These are phyloP conservation scores for Colletotrichum sp. DNA, from an alignment of 2,329 filamentous ascomycete species.

Conservation along the genomic window DNA sequence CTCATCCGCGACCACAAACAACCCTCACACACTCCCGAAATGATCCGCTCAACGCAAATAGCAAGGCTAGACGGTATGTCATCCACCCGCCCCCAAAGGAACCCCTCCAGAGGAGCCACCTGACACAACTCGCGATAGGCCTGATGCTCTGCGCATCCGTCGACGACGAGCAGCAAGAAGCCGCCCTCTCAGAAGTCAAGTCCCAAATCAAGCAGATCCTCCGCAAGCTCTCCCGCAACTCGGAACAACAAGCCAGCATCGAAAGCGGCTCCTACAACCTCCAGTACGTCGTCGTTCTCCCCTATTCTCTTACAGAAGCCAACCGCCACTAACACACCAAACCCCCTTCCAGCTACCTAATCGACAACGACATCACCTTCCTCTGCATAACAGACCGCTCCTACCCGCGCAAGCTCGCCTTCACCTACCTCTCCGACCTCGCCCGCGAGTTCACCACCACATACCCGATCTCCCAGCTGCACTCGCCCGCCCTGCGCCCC, in stretches of 20 bases:
- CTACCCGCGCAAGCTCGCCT: slow-evolving; percentile 97
- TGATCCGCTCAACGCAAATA: slow-evolving; percentile 95
- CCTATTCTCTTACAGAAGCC: background rate
- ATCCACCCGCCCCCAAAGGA: background rate
- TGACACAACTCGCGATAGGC: slow-evolving; percentile 58
- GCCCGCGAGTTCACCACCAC: slow-evolving; percentile 88
- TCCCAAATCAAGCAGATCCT: slow-evolving; percentile 89
- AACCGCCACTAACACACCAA: background rate
- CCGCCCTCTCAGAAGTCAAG: slow-evolving; percentile 86
- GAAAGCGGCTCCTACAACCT: slow-evolving; percentile 83
- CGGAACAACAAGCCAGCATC: slow-evolving; percentile 90
- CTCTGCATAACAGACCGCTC: slow-evolving; percentile 91
- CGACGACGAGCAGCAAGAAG: slow-evolving; percentile 84
- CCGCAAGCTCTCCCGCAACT: slow-evolving; percentile 85
- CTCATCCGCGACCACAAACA: background rate
- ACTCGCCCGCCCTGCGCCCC: slow-evolving; percentile 77
- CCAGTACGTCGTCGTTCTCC: slow-evolving; percentile 65
- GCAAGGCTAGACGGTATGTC: slow-evolving; percentile 82
- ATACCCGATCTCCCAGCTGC: slow-evolving; percentile 77
- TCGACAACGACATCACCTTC: slow-evolving; percentile 85
- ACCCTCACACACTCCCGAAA: slow-evolving; percentile 37
- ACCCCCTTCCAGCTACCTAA: slow-evolving; percentile 70
- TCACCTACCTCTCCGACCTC: slow-evolving; percentile 96
- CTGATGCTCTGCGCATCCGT: slow-evolving; percentile 94
- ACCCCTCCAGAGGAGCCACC: background rate